A percentile compares a stretch with the other conserved stretches of the same genome.
These are phyloP conservation scores for Ophiostoma piceae DNA, from an alignment of 2,329 filamentous ascomycete genomes.

Conservation along the genomic window DNA sequence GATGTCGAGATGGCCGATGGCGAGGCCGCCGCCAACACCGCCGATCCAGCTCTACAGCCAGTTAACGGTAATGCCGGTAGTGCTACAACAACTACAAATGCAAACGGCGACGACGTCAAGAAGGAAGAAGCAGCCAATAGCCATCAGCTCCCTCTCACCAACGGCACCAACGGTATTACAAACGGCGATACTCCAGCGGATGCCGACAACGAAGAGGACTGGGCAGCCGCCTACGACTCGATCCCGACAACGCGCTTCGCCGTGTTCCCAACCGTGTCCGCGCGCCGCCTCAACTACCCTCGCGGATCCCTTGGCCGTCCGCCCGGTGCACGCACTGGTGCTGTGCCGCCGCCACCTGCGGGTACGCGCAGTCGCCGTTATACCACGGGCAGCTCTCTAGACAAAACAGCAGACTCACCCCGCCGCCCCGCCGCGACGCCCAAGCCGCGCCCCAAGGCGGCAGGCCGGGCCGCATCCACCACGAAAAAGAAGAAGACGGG, in stretches of 20 bases:
- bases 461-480: constrained; percentile 27
- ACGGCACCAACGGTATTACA: background rate
- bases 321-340: constrained; percentile 35
- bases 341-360: constrained; percentile 18
- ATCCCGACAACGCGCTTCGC: constrained; percentile 71
- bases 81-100: background rate
- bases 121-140: constrained; percentile 10
- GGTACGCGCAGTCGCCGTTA: constrained; percentile 36
- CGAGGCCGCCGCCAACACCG: too few relatives aligned
- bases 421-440: constrained; percentile 34
- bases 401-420: background rate
- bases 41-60: background rate
- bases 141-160: background rate
- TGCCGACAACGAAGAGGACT: constrained; percentile 34
- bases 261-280: constrained; percentile 63
- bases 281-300: constrained; percentile 45
- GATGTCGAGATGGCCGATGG: constrained; percentile 14
- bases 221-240: constrained; percentile 46
- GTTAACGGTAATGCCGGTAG: background rate
- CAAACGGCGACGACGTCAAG: background rate
- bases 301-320: constrained; percentile 41
- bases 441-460: constrained; percentile 38
- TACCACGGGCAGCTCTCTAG: background rate
- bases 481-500: constrained; percentile 52
- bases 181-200: background rate